These are phyloP conservation scores for Talaromyces sp. DNA, from an alignment of 2,329 filamentous ascomycete species.

Conservation along the genomic window DNA sequence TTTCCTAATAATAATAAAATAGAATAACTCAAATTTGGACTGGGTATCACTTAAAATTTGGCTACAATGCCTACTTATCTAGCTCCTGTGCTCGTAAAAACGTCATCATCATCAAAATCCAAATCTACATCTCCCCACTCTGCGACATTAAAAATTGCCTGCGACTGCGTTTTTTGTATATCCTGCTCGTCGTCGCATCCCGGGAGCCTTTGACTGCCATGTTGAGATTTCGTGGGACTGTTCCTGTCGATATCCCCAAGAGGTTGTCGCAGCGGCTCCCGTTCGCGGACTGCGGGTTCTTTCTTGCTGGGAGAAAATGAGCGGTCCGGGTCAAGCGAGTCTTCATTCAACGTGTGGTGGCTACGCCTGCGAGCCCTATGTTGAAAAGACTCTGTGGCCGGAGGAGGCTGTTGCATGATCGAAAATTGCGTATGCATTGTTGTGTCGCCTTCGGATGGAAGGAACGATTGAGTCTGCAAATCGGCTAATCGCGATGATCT, in stretches of 20 bases:
- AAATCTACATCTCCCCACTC: slow-evolving; percentile 22
- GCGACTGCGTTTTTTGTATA: slow-evolving; percentile 1
- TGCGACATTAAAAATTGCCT: not conserved
- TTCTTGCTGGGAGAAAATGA: not conserved
- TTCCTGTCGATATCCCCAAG: slow-evolving; percentile 23
- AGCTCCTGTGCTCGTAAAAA: slow-evolving; percentile 27
- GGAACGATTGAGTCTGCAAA: slow-evolving; percentile 5
- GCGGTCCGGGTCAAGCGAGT: not conserved
- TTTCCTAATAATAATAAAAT: not conserved
- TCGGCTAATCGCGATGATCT: slow-evolving; percentile 6
- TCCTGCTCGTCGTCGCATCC: not conserved
- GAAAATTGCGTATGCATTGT: slow-evolving; percentile 4
- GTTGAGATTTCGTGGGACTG: slow-evolving; percentile 19
- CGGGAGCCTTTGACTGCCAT: slow-evolving; percentile 10
- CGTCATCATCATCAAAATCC: slow-evolving; percentile 31
- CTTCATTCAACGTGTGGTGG: not conserved
- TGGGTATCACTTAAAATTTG: not conserved
- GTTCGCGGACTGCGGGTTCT: not conserved
- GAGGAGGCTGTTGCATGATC: not conserved
- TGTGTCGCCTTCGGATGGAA: slow-evolving; percentile 3
- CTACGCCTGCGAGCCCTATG: not conserved
- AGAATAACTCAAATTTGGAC: not conserved
- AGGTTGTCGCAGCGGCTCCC: slow-evolving; percentile 15
- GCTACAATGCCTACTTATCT: not conserved
- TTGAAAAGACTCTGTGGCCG: not conserved